Percentiles rank a stretch among this genome's conserved stretches.
These are phyloP conservation scores for Favolaschia claudopus DNA, from an alignment of 768 basidiomycete species.

Conservation along the genomic window DNA sequence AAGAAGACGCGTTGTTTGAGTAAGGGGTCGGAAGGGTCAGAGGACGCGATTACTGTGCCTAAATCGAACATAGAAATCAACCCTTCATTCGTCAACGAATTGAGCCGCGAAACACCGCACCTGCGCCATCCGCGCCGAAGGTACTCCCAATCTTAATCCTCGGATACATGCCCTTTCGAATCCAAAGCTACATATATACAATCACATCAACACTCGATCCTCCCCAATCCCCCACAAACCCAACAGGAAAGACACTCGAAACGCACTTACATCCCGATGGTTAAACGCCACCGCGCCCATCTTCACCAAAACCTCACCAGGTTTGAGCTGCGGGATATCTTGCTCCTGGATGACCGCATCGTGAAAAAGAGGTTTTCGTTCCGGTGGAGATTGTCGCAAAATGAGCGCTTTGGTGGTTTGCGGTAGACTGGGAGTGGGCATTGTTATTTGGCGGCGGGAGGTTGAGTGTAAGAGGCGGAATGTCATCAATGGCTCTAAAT, in stretches of 20 bases:
- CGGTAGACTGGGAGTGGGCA: slow-evolving; percentile 41
- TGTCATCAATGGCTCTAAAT: not conserved
- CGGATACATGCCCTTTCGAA: slow-evolving; percentile 73
- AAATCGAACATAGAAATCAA: no score
- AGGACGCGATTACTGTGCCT: slow-evolving; percentile 73
- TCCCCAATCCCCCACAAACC: not conserved
- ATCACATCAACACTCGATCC: no score
- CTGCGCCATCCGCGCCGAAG: slow-evolving; percentile 79
- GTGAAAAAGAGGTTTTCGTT: slow-evolving; percentile 55
- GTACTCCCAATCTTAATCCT: slow-evolving; percentile 63
- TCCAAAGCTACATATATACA: slow-evolving; percentile 79
- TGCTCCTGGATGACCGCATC: slow-evolving; percentile 62
- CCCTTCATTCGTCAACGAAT: no score
- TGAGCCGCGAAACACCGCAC: no score
- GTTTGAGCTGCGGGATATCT: slow-evolving; percentile 57
- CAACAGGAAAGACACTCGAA: not conserved
- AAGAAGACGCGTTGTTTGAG: slow-evolving; percentile 75
- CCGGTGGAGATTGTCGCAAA: slow-evolving; percentile 50
- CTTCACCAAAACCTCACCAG: slow-evolving; percentile 70
- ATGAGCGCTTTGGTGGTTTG: slow-evolving; percentile 56
- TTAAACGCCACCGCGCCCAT: slow-evolving; percentile 79
- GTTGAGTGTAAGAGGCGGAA: not conserved
- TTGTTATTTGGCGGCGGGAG: not conserved
- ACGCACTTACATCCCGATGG: slow-evolving; percentile 66
- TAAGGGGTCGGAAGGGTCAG: slow-evolving; percentile 60